These are phyloP conservation scores for Lentithecium fluviatile DNA, from an alignment of 495 filamentous ascomycete genomes.

Conservation along the genomic window DNA sequence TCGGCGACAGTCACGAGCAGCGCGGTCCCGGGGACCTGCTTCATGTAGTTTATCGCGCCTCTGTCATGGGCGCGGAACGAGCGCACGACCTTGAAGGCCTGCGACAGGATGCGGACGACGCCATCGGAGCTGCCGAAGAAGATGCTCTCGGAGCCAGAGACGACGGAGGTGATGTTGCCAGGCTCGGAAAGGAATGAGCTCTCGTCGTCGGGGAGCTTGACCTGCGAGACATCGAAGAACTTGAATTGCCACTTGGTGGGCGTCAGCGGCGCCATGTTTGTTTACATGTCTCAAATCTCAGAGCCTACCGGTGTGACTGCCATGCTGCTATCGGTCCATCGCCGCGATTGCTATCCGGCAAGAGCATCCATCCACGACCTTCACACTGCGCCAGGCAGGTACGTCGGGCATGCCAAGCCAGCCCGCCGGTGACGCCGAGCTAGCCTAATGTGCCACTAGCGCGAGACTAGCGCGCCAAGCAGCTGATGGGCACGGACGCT, in stretches of 20 bases:
- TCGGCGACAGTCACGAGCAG: slow-evolving; percentile 86
- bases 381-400: neutral
- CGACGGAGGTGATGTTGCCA: slow-evolving; percentile 62
- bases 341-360: slow-evolving; percentile 1
- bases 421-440: neutral
- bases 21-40: slow-evolving; percentile 84
- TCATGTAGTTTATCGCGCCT: slow-evolving; percentile 87
- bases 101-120: slow-evolving; percentile 78
- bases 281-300: neutral
- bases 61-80: slow-evolving; percentile 82
- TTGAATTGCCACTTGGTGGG: slow-evolving; percentile 85
- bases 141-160: slow-evolving; percentile 84
- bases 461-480: neutral
- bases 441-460: neutral
- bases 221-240: slow-evolving; percentile 92
- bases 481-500: neutral
- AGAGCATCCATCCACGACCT: slow-evolving; percentile 10
- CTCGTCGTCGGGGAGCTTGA: slow-evolving; percentile 74
- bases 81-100: slow-evolving; percentile 79
- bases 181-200: slow-evolving; percentile 61
- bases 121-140: slow-evolving; percentile 87
- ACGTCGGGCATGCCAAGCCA: neutral
- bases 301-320: slow-evolving; percentile 42
- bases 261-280: slow-evolving; percentile 16
- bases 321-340: slow-evolving; percentile 27